These are phyloP conservation scores for Salvia miltiorrhiza DNA, from an alignment of 257 asterid species.

Conservation along the genomic window DNA sequence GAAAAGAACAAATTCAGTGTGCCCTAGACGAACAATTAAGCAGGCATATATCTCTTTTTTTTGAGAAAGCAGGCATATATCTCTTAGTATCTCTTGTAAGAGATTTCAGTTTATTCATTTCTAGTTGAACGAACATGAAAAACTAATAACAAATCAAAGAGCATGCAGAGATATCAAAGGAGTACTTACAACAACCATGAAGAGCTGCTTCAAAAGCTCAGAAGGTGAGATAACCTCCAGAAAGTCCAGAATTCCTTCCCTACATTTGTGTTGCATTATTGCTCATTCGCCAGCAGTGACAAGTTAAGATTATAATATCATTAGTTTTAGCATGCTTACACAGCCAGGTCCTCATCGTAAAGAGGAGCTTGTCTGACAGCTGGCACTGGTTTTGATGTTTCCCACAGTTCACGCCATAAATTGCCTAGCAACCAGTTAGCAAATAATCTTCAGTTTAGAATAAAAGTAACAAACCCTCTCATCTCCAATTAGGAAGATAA, in stretches of 20 bases:
- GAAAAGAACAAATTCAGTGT: not conserved
- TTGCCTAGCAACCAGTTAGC: conserved; percentile 58
- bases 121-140: not conserved
- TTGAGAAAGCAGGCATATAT: not conserved
- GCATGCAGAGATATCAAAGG: conserved; percentile 9
- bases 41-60: not conserved
- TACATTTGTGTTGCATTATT: conserved; percentile 30
- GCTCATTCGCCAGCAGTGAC: conserved; percentile 7
- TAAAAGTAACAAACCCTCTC: not conserved
- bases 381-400: conserved; percentile 89
- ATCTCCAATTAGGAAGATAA: conserved; percentile 4
- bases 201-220: conserved; percentile 87
- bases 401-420: conserved; percentile 99
- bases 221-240: conserved; percentile 68
- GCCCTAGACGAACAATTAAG: not conserved
- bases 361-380: conserved; percentile 91
- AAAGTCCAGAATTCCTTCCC: conserved; percentile 81
- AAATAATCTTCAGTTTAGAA: not conserved
- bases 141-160: not conserved
- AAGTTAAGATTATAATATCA: not conserved
- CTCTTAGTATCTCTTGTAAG: not conserved
- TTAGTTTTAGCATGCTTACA: conserved; percentile 52
- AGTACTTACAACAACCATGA: conserved; percentile 72
- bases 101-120: not conserved
- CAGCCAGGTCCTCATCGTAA: conserved; percentile 95